Conservation (phyloP, 768 basidiomycete species). For the Calocera viscosa region DNA sequence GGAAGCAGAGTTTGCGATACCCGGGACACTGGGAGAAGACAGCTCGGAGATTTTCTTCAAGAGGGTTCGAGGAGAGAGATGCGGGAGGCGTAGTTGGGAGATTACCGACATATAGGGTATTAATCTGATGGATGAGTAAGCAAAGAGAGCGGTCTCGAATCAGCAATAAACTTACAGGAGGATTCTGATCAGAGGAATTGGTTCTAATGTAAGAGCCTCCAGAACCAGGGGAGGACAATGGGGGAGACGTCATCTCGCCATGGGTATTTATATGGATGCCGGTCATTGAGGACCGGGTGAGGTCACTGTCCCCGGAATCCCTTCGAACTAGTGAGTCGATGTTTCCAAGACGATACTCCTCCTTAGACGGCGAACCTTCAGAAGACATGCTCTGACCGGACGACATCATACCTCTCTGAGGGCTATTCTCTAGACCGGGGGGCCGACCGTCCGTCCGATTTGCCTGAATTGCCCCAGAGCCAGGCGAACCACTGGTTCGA, state of each 20-base stretch:
- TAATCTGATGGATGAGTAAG: constrained; percentile 44
- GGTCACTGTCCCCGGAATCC: constrained; percentile 8
- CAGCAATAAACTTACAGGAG: constrained; percentile 52
- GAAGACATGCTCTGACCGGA: constrained; percentile 8
- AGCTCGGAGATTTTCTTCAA: constrained; percentile 77
- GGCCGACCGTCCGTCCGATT: neutral
- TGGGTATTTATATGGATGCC: constrained; percentile 21
- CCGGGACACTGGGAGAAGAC: constrained; percentile 71
- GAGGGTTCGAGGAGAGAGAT: constrained; percentile 57
- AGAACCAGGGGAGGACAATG: constrained; percentile 64
- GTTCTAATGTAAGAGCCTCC: constrained; percentile 39
- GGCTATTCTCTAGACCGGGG: neutral
- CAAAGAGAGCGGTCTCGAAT: constrained; percentile 12
- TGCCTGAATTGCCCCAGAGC: neutral
- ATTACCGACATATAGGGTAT: constrained; percentile 99
- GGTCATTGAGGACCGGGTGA: constrained; percentile 7
- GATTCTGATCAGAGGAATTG: constrained; percentile 72
- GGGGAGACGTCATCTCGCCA: constrained; percentile 49
- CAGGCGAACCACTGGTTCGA: neutral
- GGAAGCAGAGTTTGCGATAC: constrained; percentile 83
- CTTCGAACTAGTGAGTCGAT: constrained; percentile 8
- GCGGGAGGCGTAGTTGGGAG: constrained; percentile 70
- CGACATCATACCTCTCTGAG: constrained; percentile 6
- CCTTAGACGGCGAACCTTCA: constrained; percentile 8
- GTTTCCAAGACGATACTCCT: constrained; percentile 7